Conservation (phyloP, 2,329 filamentous ascomycete genomes). For the Trichoderma sp. region DNA sequence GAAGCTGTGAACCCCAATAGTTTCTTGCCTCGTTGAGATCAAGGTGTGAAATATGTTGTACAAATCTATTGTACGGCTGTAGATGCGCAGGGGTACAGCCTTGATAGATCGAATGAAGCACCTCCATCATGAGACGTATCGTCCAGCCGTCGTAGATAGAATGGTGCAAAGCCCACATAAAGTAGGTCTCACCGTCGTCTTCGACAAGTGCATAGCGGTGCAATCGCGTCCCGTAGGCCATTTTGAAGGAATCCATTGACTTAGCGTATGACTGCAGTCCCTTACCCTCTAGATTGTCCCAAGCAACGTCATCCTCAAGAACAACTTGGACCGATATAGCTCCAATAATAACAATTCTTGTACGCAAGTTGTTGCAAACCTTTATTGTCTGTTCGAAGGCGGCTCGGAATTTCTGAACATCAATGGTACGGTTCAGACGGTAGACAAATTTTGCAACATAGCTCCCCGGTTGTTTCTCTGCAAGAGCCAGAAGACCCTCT, state of each 20-base stretch:
- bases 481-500: not conserved
- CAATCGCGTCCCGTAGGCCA: not conserved
- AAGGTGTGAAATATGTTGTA: not conserved
- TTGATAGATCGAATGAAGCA: conserved; percentile 9
- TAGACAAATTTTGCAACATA: not conserved
- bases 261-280: not conserved
- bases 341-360: conserved; percentile 6
- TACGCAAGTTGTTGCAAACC: conserved; percentile 15
- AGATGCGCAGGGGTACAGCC: not conserved
- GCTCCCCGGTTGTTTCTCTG: not conserved
- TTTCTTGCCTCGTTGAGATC: not conserved
- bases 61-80: not conserved
- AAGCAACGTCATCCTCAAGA: not conserved
- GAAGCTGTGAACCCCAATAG: not conserved
- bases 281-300: not conserved
- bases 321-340: not conserved
- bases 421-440: not conserved
- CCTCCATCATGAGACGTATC: conserved; percentile 21
- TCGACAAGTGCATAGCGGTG: not conserved
- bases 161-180: conserved; percentile 29
- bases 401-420: not conserved
- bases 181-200: not conserved
- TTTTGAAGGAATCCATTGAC: not conserved
- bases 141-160: conserved; percentile 31
- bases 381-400: conserved; percentile 18